Conservation (phyloP, 495 filamentous ascomycete species). For the Neurospora sp. region DNA sequence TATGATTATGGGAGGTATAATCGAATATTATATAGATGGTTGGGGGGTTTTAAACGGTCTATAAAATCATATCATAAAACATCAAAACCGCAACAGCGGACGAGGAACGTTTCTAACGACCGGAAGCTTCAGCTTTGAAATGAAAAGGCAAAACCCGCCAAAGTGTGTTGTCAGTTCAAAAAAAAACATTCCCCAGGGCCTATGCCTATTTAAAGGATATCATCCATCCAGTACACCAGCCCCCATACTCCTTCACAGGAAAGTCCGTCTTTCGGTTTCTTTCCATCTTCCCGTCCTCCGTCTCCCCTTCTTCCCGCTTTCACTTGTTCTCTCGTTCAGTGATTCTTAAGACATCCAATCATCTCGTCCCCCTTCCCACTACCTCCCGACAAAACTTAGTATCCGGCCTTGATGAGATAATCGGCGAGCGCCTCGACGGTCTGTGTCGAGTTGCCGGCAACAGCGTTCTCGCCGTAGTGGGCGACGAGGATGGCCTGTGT, state of each 20-base stretch:
- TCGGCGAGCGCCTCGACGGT: constrained; percentile 62
- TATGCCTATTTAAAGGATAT: background rate
- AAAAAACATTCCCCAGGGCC: background rate
- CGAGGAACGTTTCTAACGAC: background rate
- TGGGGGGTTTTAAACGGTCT: background rate
- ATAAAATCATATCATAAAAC: background rate
- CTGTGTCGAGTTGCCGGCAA: constrained; percentile 55
- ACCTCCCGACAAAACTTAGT: constrained; percentile 37
- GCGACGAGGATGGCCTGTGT: constrained; percentile 75
- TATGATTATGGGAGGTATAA: constrained; percentile 1
- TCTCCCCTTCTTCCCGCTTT: background rate
- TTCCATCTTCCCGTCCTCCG: background rate
- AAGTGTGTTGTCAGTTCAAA: background rate
- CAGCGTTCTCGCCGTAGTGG: constrained; percentile 64
- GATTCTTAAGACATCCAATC: background rate
- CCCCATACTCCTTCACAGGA: background rate
- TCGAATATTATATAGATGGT: background rate
- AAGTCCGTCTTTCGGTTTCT: background rate
- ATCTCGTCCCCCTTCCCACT: background rate
- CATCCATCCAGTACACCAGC: background rate
- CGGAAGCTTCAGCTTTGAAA: background rate
- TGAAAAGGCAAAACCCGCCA: background rate
- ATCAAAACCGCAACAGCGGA: background rate
- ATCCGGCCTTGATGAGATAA: constrained; percentile 60
- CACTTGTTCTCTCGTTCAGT: background rate